These are phyloP conservation scores for Mycena floridula DNA, from an alignment of 768 basidiomycete species.

Conservation along the genomic window DNA sequence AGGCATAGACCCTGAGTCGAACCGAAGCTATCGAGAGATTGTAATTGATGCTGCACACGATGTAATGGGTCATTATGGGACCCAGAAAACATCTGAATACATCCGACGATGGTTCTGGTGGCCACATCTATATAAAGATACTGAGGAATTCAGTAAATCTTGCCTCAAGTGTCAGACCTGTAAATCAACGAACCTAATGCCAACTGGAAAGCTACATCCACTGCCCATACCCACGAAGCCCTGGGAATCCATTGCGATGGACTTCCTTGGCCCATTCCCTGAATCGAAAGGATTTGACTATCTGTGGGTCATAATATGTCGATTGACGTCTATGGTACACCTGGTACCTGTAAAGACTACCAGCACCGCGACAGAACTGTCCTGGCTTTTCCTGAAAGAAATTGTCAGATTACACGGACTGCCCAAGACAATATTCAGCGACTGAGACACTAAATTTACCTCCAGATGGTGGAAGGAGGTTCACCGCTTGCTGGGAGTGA, in stretches of 20 bases:
- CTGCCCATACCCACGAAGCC: background rate
- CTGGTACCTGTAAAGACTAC: background rate
- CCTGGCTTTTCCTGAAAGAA: background rate
- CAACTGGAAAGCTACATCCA: background rate
- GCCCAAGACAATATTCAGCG: conserved; percentile 14
- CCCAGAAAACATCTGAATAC: background rate
- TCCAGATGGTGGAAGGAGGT: conserved; percentile 16
- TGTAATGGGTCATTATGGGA: background rate
- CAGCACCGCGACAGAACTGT: background rate
- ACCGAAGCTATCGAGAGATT: background rate
- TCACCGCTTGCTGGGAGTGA: conserved; percentile 11
- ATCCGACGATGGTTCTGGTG: background rate
- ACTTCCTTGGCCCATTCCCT: background rate
- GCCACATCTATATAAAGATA: background rate
- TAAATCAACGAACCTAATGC: background rate
- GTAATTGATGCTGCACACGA: background rate
- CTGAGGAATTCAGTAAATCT: background rate
- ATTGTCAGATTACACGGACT: conserved; percentile 1
- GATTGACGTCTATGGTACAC: background rate
- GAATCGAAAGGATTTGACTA: background rate
- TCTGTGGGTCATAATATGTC: background rate
- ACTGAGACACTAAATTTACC: conserved; percentile 25
- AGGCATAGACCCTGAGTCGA: background rate
- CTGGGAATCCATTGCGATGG: background rate
- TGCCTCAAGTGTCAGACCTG: background rate